Percentiles rank a stretch among this genome's conserved stretches.
Evolutionary conservation across 352 stramenopile genomes (phyloP).

Genomic region (Globisporangium recalcitrans): DNA sequence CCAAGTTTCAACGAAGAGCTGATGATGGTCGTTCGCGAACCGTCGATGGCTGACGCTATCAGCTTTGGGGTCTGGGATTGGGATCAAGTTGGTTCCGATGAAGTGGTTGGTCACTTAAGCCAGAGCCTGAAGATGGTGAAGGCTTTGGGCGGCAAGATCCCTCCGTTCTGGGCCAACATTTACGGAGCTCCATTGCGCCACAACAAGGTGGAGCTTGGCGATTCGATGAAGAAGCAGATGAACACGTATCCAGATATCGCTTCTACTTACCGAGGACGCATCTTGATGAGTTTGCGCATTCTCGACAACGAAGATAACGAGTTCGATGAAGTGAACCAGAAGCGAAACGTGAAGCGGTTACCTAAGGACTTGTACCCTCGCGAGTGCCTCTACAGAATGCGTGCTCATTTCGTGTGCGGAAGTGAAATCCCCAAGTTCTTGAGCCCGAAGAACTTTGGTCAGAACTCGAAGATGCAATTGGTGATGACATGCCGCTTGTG

Average conservation of each 20-base stretch:
- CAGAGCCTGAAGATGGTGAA: constrained; percentile 74
- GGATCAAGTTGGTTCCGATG: constrained; percentile 69
- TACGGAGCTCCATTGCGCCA: constrained; percentile 61
- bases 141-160: constrained; percentile 45
- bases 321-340: constrained; percentile 81
- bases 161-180: constrained; percentile 73
- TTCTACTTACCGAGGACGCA: constrained; percentile 75
- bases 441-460: constrained; percentile 58
- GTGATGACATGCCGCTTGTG: constrained; percentile 61
- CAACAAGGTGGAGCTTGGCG: constrained; percentile 51
- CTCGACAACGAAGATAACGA: constrained; percentile 62
- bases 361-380: constrained; percentile 52
- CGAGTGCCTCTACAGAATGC: constrained; percentile 62
- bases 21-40: constrained; percentile 70
- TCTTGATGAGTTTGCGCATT: constrained; percentile 75
- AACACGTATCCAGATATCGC: constrained; percentile 79
- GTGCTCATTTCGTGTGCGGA: constrained; percentile 68
- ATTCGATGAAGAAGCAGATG: constrained; percentile 78
- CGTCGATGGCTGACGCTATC: constrained; percentile 76
- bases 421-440: constrained; percentile 73
- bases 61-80: constrained; percentile 69
- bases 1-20: constrained; percentile 79
- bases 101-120: constrained; percentile 67
- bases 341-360: constrained; percentile 73
- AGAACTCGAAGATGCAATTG: constrained; percentile 77